Evolutionary conservation across 495 filamentous ascomycete species (phyloP).

Genomic region (Endocarpon pusillum): DNA sequence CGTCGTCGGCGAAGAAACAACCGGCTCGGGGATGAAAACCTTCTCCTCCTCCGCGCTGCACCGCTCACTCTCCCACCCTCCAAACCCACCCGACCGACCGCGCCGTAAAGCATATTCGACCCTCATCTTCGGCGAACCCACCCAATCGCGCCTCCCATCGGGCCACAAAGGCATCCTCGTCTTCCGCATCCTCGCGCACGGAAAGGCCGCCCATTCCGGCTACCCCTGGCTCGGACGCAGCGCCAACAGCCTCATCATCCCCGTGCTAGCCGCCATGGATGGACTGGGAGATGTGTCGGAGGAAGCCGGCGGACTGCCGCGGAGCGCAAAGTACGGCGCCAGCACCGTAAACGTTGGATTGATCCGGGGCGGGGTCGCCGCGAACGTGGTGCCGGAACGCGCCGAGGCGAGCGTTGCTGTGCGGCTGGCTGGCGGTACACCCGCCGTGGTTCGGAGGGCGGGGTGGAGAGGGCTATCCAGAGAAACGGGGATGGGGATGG

Average conservation of each 20-base stretch:
- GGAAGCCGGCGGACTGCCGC: conserved; percentile 41
- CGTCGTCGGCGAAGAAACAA: conserved; percentile 75
- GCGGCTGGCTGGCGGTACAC: conserved; percentile 56
- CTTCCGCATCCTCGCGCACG: conserved; percentile 45
- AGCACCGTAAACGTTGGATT: conserved; percentile 76
- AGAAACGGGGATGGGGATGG: too few relatives aligned
- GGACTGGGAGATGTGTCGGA: conserved; percentile 29
- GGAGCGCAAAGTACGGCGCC: conserved; percentile 58
- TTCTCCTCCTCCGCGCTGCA: conserved; percentile 34
- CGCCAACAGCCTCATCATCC: conserved; percentile 58
- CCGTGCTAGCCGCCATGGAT: conserved; percentile 44
- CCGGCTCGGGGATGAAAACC: conserved; percentile 66
- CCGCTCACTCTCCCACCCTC: conserved; percentile 10
- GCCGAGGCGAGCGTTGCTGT: conserved; percentile 51
- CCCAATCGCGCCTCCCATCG: conserved; percentile 65
- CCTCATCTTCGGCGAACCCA: conserved; percentile 83
- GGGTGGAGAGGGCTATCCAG: too few relatives aligned
- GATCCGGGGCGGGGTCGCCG: conserved; percentile 67
- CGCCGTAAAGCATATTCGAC: conserved; percentile 33
- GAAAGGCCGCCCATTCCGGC: conserved; percentile 72
- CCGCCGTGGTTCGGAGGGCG: conserved; percentile 32
- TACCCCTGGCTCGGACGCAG: conserved; percentile 75
- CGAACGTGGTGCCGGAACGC: conserved; percentile 66
- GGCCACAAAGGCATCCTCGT: conserved; percentile 75
- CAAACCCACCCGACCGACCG: conserved; percentile 39